Percentiles rank a stretch among this genome's conserved stretches.
Conservation (phyloP, 2,329 filamentous ascomycete species). For the Fusarium sp. region DNA sequence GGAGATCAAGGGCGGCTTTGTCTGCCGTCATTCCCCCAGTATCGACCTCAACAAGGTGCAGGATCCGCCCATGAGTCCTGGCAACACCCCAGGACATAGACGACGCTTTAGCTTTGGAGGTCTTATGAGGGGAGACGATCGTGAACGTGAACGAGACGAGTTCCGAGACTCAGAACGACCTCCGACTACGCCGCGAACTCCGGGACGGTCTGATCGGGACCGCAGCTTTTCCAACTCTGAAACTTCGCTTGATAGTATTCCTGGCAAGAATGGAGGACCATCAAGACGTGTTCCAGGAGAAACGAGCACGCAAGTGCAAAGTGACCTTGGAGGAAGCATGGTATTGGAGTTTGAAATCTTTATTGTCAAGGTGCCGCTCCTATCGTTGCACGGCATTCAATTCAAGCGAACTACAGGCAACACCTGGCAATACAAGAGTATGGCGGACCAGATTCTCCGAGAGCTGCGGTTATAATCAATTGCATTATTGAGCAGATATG, state of each 20-base stretch:
- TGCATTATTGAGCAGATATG: conserved; percentile 8
- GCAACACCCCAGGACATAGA: conserved; percentile 70
- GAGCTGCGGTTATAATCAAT: conserved; percentile 80
- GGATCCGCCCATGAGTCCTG: conserved; percentile 73
- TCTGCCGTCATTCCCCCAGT: conserved; percentile 87
- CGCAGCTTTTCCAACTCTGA: conserved; percentile 90
- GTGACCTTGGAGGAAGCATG: conserved; percentile 86
- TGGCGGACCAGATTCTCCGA: conserved; percentile 94
- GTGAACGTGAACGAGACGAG: conserved; percentile 79
- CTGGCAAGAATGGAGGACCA: conserved; percentile 64
- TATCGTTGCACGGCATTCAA: conserved; percentile 94
- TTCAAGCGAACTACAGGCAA: conserved; percentile 97
- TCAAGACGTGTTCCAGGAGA: conserved; percentile 79
- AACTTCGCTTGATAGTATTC: conserved; percentile 81
- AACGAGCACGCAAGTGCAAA: conserved; percentile 92
- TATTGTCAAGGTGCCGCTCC: conserved; percentile 95
- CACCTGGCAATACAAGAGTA: conserved; percentile 98
- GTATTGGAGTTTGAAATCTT: conserved; percentile 93
- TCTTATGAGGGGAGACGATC: conserved; percentile 67
- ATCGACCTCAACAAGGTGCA: conserved; percentile 84
- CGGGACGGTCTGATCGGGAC: conserved; percentile 67
- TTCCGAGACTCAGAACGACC: conserved; percentile 69
- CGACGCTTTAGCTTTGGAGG: conserved; percentile 89
- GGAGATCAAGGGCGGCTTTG: conserved; percentile 95
- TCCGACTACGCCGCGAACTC: conserved; percentile 59